Conservation (phyloP, 2,329 filamentous ascomycete genomes). For the Biscogniauxia sp. region DNA sequence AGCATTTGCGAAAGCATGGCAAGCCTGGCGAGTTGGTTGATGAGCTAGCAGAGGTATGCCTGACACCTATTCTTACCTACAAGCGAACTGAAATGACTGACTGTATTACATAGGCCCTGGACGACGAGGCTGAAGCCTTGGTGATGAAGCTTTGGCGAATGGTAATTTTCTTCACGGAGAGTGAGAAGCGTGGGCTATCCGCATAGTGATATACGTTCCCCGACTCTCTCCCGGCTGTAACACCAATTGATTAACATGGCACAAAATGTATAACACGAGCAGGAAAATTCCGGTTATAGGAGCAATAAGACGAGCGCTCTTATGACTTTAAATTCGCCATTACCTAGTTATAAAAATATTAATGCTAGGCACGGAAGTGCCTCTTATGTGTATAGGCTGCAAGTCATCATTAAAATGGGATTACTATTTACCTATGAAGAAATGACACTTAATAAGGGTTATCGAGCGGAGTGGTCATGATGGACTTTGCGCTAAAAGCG, state of each 20-base stretch:
- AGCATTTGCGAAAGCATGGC: slow-evolving; percentile 74
- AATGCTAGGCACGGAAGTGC: too few species aligned
- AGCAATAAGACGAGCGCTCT: not conserved
- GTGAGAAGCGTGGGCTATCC: slow-evolving; percentile 83
- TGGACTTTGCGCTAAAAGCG: too few species aligned
- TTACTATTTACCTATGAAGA: too few species aligned
- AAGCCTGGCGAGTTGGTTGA: slow-evolving; percentile 78
- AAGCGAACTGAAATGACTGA: slow-evolving; percentile 27
- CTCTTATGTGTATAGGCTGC: too few species aligned
- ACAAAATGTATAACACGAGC: slow-evolving; percentile 1
- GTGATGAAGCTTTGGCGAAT: slow-evolving; percentile 98
- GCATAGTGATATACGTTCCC: slow-evolving; percentile 42
- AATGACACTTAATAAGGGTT: too few species aligned
- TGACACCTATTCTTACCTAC: not conserved
- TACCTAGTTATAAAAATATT: too few species aligned
- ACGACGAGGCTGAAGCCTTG: slow-evolving; percentile 90
- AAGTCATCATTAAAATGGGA: too few species aligned
- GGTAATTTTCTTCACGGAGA: slow-evolving; percentile 96
- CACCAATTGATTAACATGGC: not conserved
- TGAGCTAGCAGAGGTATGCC: slow-evolving; percentile 76
- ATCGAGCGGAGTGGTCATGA: too few species aligned
- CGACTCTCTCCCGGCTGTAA: not conserved
- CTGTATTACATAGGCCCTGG: slow-evolving; percentile 64
- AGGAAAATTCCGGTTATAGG: slow-evolving; percentile 1
- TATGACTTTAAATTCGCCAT: too few species aligned